Percentiles rank a stretch among this genome's conserved stretches.
Conservation (phyloP, 2,329 filamentous ascomycete genomes). For the Zymoseptoria ardabiliae region DNA sequence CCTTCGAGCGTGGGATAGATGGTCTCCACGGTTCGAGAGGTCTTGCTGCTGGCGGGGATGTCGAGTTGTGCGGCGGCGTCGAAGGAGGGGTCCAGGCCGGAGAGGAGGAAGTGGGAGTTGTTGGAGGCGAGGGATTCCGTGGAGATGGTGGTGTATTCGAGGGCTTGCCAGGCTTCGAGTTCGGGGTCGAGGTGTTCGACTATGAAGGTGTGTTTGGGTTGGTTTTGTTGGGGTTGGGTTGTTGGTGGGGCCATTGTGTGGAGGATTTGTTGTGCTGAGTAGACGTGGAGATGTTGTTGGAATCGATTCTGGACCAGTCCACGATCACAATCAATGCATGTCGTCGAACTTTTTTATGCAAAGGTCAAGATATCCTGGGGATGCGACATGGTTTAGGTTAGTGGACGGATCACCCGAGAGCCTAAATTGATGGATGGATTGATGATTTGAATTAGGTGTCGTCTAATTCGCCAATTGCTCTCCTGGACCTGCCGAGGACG, state of each 20-base stretch:
- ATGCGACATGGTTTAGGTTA: not conserved
- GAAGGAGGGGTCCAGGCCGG: constrained; percentile 45
- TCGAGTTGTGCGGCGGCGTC: constrained; percentile 33
- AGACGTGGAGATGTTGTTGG: no score
- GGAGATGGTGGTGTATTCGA: constrained; percentile 87
- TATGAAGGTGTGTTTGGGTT: constrained; percentile 66
- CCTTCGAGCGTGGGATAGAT: constrained; percentile 56
- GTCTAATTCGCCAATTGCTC: not conserved
- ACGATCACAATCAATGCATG: not conserved
- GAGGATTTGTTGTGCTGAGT: no score
- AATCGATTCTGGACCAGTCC: no score
- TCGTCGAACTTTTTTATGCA: constrained; percentile 6
- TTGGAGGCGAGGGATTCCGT: constrained; percentile 63
- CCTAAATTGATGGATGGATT: not conserved
- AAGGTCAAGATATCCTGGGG: not conserved
- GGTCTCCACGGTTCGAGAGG: constrained; percentile 62
- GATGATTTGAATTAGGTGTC: not conserved
- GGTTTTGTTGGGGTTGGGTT: constrained; percentile 4
- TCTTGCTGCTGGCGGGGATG: constrained; percentile 12
- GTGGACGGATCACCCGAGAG: not conserved
- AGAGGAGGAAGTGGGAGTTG: constrained; percentile 43
- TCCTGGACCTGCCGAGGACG: not conserved
- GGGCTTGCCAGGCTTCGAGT: constrained; percentile 84
- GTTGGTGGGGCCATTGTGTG: not conserved
- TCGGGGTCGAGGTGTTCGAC: constrained; percentile 96